These are phyloP conservation scores for Volvox carteri DNA, from an alignment of 163 green algal species.

Conservation along the genomic window DNA sequence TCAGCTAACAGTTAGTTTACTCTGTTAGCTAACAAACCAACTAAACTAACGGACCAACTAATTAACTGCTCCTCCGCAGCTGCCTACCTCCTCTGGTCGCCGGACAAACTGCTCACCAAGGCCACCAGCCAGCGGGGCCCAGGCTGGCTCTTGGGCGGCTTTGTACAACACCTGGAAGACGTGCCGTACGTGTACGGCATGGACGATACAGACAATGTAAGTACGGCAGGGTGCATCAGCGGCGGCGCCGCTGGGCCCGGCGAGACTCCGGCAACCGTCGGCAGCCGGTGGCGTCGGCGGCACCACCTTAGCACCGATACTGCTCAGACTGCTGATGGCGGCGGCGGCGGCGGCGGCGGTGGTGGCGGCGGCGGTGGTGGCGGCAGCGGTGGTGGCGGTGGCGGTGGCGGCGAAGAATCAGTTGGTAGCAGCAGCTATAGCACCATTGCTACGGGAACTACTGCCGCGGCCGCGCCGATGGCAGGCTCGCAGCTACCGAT, in stretches of 20 bases:
- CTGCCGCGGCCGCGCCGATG: no score
- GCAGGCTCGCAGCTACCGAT: no score
- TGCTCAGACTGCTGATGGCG: not conserved
- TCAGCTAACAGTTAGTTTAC: no score
- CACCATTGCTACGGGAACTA: no score
- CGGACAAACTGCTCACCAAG: conserved; percentile 61
- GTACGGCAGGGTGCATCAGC: not conserved
- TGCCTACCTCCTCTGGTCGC: conserved; percentile 56
- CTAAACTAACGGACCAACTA: not conserved
- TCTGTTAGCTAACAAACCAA: no score
- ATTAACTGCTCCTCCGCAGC: conserved; percentile 6
- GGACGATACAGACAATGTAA: no score
- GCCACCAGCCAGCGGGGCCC: not conserved
- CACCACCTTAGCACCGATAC: not conserved
- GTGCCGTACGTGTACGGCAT: conserved; percentile 49
- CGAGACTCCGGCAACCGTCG: not conserved
- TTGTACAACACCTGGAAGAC: conserved; percentile 63
- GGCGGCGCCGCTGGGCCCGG: not conserved
- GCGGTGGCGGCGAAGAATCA: not conserved
- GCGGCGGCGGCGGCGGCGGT: not conserved
- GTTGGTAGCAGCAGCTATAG: no score
- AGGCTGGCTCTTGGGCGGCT: conserved; percentile 66
- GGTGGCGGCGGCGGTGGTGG: not conserved
- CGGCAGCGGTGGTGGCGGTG: not conserved
- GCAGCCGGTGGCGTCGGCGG: not conserved